phyloP scores from a whole-genome alignment of 176 grass and related monocot species.

The Musa acuminata region DNA sequence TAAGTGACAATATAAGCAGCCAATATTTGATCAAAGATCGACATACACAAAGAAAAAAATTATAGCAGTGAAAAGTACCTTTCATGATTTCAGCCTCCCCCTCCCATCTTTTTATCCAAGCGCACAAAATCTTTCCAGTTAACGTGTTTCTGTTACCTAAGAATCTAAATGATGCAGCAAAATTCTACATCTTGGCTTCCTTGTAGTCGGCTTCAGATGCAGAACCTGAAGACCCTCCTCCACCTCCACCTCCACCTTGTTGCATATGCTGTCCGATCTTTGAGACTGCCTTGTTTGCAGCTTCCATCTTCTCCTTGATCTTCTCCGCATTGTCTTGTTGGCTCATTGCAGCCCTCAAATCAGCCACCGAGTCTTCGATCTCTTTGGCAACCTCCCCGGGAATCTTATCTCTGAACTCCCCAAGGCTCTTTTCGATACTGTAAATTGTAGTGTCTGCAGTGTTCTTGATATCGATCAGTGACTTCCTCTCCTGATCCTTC shows the following conservation, averaged over 20 bases:
- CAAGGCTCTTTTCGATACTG: conserved; percentile 75
- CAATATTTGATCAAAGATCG: no score
- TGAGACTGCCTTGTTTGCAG: conserved; percentile 76
- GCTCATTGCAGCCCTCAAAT: conserved; percentile 62
- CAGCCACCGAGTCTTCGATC: conserved; percentile 48
- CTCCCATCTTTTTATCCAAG: no score
- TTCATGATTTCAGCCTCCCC: no score
- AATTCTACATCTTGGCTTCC: conserved; percentile 52
- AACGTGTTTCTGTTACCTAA: no score
- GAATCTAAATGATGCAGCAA: background rate
- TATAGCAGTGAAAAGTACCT: no score
- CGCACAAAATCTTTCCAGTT: no score
- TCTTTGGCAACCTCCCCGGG: conserved; percentile 56
- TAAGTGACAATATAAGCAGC: no score
- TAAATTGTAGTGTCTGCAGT: conserved; percentile 75
- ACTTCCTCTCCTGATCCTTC: conserved; percentile 74
- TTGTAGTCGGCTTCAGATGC: conserved; percentile 62
- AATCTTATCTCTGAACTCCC: conserved; percentile 79
- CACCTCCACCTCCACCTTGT: conserved; percentile 37
- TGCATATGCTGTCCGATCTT: conserved; percentile 57
- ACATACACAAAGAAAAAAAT: no score
- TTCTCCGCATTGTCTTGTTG: conserved; percentile 58
- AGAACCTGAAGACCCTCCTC: background rate
- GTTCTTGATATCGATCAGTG: conserved; percentile 68
- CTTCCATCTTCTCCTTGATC: conserved; percentile 91